Evolutionary conservation across 805 yeast species (phyloP).

Genomic region (Spathaspora gorwiae): DNA sequence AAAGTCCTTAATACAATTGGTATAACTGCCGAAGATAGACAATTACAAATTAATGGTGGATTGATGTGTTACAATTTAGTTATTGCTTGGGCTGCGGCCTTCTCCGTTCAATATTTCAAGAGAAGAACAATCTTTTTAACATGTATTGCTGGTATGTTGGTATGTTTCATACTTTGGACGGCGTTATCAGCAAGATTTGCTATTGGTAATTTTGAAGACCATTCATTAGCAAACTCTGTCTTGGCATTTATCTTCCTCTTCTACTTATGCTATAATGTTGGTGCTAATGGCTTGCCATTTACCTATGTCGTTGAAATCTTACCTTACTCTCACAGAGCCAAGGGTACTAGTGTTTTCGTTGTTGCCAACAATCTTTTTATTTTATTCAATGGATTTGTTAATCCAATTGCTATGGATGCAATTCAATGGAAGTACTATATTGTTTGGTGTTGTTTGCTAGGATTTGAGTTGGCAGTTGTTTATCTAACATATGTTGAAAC

Average conservation of each 20-base stretch:
- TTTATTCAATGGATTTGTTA: slow-evolving; percentile 26
- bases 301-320: slow-evolving; percentile 42
- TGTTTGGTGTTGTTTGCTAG: slow-evolving; percentile 29
- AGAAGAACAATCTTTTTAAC: slow-evolving; percentile 25
- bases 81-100: slow-evolving; percentile 18
- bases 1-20: slow-evolving; percentile 51
- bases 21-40: slow-evolving; percentile 39
- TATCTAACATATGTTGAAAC: slow-evolving; percentile 39
- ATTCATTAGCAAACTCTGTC: slow-evolving; percentile 14
- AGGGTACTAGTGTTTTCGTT: slow-evolving; percentile 32
- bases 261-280: slow-evolving; percentile 19
- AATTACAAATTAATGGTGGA: slow-evolving; percentile 48
- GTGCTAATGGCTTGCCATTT: slow-evolving; percentile 45
- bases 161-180: slow-evolving; percentile 21
- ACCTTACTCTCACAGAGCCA: slow-evolving; percentile 37
- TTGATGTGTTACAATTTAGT: slow-evolving; percentile 45
- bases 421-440: slow-evolving; percentile 43
- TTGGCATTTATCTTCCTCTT: slow-evolving; percentile 22
- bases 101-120: slow-evolving; percentile 16
- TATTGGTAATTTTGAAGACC: slow-evolving; percentile 12
- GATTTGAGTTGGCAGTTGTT: slow-evolving; percentile 23
- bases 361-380: slow-evolving; percentile 15
- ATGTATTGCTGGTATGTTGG: slow-evolving; percentile 24
- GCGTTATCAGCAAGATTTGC: slow-evolving; percentile 18
- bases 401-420: slow-evolving; percentile 38